These are phyloP conservation scores for Suillus fuscotomentosus DNA, from an alignment of 768 basidiomycete species.

Conservation along the genomic window DNA sequence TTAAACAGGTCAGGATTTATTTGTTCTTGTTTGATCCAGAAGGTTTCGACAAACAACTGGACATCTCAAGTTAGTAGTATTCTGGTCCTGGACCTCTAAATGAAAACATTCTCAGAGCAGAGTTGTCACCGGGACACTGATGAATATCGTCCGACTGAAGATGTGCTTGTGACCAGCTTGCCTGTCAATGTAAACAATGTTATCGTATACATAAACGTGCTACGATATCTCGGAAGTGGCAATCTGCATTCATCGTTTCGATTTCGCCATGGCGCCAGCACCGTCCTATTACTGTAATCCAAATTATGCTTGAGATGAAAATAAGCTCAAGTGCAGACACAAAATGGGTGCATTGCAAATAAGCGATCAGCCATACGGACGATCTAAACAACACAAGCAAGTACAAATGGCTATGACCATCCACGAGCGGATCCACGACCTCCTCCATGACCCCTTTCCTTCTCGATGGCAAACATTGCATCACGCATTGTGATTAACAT, in stretches of 20 bases:
- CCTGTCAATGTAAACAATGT: too few relatives aligned
- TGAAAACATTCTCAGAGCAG: too few relatives aligned
- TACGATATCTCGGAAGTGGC: too few relatives aligned
- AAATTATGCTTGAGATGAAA: background rate
- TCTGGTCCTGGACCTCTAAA: too few relatives aligned
- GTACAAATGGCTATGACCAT: conserved; percentile 43
- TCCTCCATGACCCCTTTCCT: conserved; percentile 80
- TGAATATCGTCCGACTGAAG: too few relatives aligned
- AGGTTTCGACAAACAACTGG: too few relatives aligned
- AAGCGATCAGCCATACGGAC: background rate
- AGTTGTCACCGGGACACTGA: too few relatives aligned
- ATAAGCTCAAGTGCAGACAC: background rate
- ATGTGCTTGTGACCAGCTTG: too few relatives aligned
- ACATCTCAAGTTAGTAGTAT: too few relatives aligned
- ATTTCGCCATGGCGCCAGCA: too few relatives aligned
- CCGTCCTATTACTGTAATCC: background rate
- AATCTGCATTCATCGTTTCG: background rate
- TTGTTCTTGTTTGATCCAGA: too few relatives aligned
- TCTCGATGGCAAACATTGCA: conserved; percentile 83
- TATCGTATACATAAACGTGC: background rate
- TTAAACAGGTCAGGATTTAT: too few relatives aligned
- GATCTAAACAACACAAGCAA: background rate
- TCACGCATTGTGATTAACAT: conserved; percentile 70
- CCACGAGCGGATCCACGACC: conserved; percentile 74
- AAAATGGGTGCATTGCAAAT: background rate